Base-by-base conservation (phyloP, 768 basidiomycete species). In the Rhizopogon salebrosus region DNA sequence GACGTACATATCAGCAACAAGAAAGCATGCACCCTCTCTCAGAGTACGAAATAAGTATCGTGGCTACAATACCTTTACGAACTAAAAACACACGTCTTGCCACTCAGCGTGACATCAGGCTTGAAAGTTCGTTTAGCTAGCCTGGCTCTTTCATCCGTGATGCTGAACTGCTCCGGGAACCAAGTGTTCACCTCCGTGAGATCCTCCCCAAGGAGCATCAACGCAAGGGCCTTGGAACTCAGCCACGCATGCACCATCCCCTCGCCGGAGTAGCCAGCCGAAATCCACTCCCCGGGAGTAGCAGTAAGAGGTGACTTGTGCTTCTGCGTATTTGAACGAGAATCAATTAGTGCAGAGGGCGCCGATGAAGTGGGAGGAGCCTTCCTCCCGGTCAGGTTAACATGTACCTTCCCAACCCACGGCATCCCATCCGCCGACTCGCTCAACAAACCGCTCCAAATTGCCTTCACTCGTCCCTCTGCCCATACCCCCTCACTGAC, bases 241-340 rank as follows among this genome's bases (percentile, higher is more conserved):
- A 83, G 62, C 84, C 85, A 87, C 0, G 82, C 84, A 56, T 85
- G 79, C 3, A 79, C 79, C 86, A 87, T 87, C 1, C 87, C 87
- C 57, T 89, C 87, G 0, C 87, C 87, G 0, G 77, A 74, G 61
- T 83, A 89, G 4, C 85, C 87, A 11, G 83, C 85, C 14, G 81
- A 72, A 14, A 88, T 75, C 87, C 87, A 88, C 63, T 89, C 87
- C 16, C 85, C 85, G 0, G 83, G 66, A 20, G 60, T 52, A 2
- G 70, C 67, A 42, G 20, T 27, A 31, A 16, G 42, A 11, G 4
- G 39, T 35, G 24, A 43, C 45, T 18, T 46, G 54, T 8, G 24
- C 13, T 8, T 23, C 38, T 27, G 26, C 31, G 31, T 23, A 27
- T 29, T 34, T 38, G 40, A 31, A 31, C 13, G 14, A 22, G 46